Conservation (phyloP, 2,329 filamentous ascomycete species). For the Knufia petricola region DNA sequence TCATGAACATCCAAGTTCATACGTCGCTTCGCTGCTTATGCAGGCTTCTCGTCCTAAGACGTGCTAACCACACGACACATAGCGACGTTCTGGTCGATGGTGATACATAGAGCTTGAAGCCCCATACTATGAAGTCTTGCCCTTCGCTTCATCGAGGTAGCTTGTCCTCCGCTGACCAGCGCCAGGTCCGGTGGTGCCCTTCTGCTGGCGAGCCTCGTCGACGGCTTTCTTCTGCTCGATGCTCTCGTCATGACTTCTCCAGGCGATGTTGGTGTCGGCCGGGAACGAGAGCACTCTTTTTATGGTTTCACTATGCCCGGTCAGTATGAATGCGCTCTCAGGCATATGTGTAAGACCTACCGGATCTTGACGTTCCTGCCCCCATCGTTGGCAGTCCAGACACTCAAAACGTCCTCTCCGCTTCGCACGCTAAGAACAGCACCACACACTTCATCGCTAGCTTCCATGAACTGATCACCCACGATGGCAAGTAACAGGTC, state of each 20-base stretch:
- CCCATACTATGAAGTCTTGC: conserved; percentile 31
- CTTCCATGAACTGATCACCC: conserved; percentile 88
- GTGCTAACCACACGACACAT: not conserved
- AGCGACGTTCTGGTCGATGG: not conserved
- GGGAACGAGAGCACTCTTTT: conserved; percentile 82
- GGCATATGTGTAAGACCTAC: too few relatives aligned
- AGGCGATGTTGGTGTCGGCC: conserved; percentile 79
- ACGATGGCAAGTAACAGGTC: conserved; percentile 82
- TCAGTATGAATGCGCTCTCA: conserved; percentile 22
- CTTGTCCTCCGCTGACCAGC: conserved; percentile 34
- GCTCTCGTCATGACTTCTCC: conserved; percentile 92
- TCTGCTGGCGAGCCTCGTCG: conserved; percentile 84
- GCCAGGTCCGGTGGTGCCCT: conserved; percentile 40
- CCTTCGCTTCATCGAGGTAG: conserved; percentile 33
- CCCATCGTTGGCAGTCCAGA: conserved; percentile 92
- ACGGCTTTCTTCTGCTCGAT: conserved; percentile 86
- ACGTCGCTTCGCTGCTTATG: not conserved
- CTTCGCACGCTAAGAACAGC: conserved; percentile 89
- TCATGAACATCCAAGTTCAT: not conserved
- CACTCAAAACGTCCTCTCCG: conserved; percentile 92
- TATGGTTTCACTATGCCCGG: conserved; percentile 67
- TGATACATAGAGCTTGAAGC: conserved; percentile 3
- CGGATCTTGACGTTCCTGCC: conserved; percentile 93
- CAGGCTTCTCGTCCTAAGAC: too few relatives aligned
- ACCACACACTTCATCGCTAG: conserved; percentile 87